A percentile compares a stretch with the other conserved stretches of the same genome.
Conservation (phyloP, 306 rosid genomes). For the Citrullus colocynthis region DNA sequence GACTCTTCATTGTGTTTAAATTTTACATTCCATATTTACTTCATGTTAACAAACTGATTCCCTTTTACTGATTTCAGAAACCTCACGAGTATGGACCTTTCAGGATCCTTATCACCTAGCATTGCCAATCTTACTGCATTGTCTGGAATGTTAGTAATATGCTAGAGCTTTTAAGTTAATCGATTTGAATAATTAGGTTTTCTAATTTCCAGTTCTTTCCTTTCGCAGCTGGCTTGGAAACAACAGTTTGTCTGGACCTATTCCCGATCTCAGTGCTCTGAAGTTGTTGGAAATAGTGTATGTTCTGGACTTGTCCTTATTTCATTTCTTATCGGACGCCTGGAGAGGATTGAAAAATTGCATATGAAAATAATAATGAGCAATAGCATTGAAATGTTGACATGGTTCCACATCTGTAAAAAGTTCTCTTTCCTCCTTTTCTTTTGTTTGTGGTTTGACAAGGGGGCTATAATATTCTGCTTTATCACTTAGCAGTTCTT, state of each 20-base stretch:
- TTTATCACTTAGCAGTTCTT: conserved; percentile 1
- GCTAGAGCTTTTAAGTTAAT: neutral
- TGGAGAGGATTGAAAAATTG: neutral
- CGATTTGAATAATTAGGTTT: neutral
- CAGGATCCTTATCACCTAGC: conserved; percentile 63
- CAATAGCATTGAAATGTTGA: neutral
- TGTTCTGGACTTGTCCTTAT: conserved; percentile 19
- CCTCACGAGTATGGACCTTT: conserved; percentile 65
- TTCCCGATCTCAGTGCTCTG: conserved; percentile 66
- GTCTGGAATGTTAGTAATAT: conserved; percentile 47
- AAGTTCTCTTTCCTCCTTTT: neutral
- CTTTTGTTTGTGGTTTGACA: neutral
- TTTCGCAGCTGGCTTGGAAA: conserved; percentile 72
- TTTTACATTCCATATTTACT: conserved; percentile 8
- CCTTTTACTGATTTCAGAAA: conserved; percentile 46
- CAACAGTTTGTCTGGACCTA: conserved; percentile 65
- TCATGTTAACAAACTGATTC: conserved; percentile 17
- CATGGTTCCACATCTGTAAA: neutral
- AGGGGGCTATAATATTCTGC: neutral
- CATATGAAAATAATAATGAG: neutral
- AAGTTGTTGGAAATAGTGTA: conserved; percentile 58
- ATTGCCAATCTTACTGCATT: conserved; percentile 82
- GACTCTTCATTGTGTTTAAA: conserved; percentile 7
- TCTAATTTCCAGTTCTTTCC: conserved; percentile 12
- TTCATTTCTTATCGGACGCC: conserved; percentile 2